Base-by-base conservation (phyloP, 148 eudicot species). In the Fagopyrum tataricum region DNA sequence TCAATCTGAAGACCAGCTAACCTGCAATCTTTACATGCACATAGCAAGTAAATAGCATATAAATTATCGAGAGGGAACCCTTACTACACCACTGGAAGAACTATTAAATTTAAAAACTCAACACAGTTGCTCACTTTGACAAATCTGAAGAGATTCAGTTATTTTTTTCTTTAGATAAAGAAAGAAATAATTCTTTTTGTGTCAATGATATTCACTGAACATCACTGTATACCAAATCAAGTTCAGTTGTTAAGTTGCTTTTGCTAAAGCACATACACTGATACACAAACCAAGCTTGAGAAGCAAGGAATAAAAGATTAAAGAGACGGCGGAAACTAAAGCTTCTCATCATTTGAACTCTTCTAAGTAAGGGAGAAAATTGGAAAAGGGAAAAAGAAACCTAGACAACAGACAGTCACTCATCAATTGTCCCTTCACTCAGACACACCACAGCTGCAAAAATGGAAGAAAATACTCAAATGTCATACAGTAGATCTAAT, bases 221-320 rank as follows among this genome's bases (percentile, higher is more conserved):
- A 31, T 31, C 37, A 64, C 69, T 64, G 9, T 43, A 37, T 64
- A 37, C 44, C 20, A 64, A 64, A 64, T 37, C 69, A 39, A 64
- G 20, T 24, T 2, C 7, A 39, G 44, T 37, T 39, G 43, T 64
- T 64, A 37, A 39, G 44, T 31, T 37, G 43, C 39, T 43, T 64
- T 64, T 31, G 69, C 69, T 37, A 64, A 64, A 64, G 44, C 69
- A 61, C 40, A 61, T 14, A 64, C 44, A 64, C 39, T 14, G 37
- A 61, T 14, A 64, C 44, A 64, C 39, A 39, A 64, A 37, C 69
- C 26, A 61, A 12, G 67, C 40, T 55, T 11, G 41, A 11, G 1
- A 61, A 61, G 41, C 67, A 61, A 61, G 67, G 41, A 61, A 26
- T 61, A 61, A 11, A 24, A 31, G 43, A 37, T 64, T 37, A 15